Base-by-base conservation (phyloP, 441 rosid species). In the Melastoma candidum region DNA sequence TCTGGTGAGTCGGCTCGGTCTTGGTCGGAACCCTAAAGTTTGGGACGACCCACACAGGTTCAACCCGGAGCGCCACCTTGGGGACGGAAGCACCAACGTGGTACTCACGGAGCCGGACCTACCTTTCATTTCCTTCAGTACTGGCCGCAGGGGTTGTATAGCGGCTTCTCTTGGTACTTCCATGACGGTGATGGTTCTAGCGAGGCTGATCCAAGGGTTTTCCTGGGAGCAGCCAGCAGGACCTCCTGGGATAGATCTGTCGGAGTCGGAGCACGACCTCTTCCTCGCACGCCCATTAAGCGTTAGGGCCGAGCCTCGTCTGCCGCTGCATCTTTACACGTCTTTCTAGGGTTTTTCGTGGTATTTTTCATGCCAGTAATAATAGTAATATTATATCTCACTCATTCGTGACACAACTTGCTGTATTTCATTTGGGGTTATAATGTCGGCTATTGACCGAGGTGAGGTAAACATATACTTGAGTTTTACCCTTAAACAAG, bases 201-300 rank as follows among this genome's bases (percentile, higher is more conserved):
- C 86, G 1, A 61, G 83, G 70, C 63, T 80, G 53, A 48, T 75
- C 45, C 83, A 77, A 49, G 71, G 77, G 26, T 78, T 75, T 53
- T 43, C 43, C 0, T 81, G 79, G 81, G 64, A 46, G 48, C 5
- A 54, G 12, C 71, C 64, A 9, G 17, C 55, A 1, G 52, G 53
- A 1, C 44, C 48, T 0, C 8, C 43, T 0, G 48, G 48, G 25
- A 46, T 69, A 49, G 61, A 61, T 12, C 48, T 74, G 1, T 48
- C 49, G 1, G 77, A 76, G 59, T 46, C 44, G 0, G 9, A 48
- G 39, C 49, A 7, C 12, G 61, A 59, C 6, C 47, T 71, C 0
- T 61, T 53, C 26, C 60, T 66, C 43, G 67, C 57, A 0, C 49
- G 67, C 12, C 77, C 75, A 13, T 56, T 73, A 10, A 32, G 67